Evolutionary conservation across 345 rosid species (phyloP), one percentile per base, ranked within the genome.

Genomic region (Tarenaya hassleriana): DNA sequence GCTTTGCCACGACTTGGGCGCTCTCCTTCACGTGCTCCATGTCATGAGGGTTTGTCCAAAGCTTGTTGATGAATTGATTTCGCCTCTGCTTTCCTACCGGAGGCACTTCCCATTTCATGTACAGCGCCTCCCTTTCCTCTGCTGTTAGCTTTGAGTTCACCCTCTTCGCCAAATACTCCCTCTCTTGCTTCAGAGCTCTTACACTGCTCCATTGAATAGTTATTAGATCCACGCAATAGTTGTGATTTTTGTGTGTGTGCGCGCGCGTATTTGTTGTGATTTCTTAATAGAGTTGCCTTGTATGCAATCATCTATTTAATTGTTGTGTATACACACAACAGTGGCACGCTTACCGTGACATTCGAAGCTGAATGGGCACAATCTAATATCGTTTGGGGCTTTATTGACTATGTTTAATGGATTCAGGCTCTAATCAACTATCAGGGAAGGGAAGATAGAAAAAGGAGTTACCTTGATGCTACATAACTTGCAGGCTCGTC

Each of bases 401-500:
- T n/a, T n/a, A n/a, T n/a, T n/a, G n/a, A n/a, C n/a, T n/a, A n/a
- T n/a, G n/a, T n/a, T n/a, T n/a, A n/a, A n/a, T n/a, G n/a, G n/a
- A n/a, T n/a, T n/a, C n/a, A n/a, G n/a, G n/a, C n/a, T n/a, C n/a
- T n/a, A n/a, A n/a, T n/a, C n/a, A n/a, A n/a, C n/a, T n/a, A n/a
- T n/a, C n/a, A 21, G 8, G 10, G 9, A 37, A 18, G 46, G 2
- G 20, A 15, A 7, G 9, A 34, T 15, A 14, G 3, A 17, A 58
- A 15, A 16, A 8, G 10, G 20, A 29, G 39, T 10, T 75, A 89
- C 97, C 95, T 82, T 53, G 91, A 77, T 54, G 98, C 78, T 12
- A 91, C 92, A 10, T 82, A 77, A 60, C 84, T 69, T 20, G 98
- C 96, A 21, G 98, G 98, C 11, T 87, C 96, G 38, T 91, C 98